A percentile compares a stretch with the other conserved stretches of the same genome.
phyloP scores from a whole-genome alignment of 2,329 filamentous ascomycete genomes.

The Colletotrichum sp. region DNA sequence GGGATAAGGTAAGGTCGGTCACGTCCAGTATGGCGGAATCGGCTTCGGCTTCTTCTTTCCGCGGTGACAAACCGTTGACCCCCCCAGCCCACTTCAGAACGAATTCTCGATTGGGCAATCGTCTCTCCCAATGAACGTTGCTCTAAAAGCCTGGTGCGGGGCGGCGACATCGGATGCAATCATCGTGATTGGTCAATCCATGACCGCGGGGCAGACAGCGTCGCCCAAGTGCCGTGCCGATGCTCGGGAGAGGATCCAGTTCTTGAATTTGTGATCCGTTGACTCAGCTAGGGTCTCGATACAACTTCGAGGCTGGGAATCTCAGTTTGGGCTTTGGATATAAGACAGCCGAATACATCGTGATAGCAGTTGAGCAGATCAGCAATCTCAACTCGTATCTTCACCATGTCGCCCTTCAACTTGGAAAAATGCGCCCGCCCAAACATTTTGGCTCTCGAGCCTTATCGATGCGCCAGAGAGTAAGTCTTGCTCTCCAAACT shows the following conservation, averaged over 20 bases:
- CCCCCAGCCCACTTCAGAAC: not conserved
- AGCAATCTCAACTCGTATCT: not conserved
- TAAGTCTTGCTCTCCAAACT: slow-evolving; percentile 45
- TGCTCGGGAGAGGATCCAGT: not conserved
- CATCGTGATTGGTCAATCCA: not conserved
- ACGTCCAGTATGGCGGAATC: not conserved
- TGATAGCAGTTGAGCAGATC: not conserved
- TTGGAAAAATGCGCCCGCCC: slow-evolving; percentile 75
- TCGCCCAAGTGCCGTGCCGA: not conserved
- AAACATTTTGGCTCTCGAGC: slow-evolving; percentile 78
- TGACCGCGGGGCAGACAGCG: not conserved
- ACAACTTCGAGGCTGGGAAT: not conserved
- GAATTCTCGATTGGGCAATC: not conserved
- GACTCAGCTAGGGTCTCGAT: not conserved
- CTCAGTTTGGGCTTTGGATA: not conserved
- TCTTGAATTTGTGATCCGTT: not conserved
- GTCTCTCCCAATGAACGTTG: not conserved
- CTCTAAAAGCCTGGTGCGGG: not conserved
- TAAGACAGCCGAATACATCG: not conserved
- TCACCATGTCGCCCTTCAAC: slow-evolving; percentile 68
- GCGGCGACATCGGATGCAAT: not conserved
- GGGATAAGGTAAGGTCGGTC: too few species aligned
- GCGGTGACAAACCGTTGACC: not conserved
- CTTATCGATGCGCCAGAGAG: slow-evolving; percentile 85
- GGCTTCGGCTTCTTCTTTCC: not conserved